A percentile compares a stretch with the other conserved stretches of the same genome.
Conservation (phyloP, 768 basidiomycete genomes). For the Rhodosporidiobolus sp. region DNA sequence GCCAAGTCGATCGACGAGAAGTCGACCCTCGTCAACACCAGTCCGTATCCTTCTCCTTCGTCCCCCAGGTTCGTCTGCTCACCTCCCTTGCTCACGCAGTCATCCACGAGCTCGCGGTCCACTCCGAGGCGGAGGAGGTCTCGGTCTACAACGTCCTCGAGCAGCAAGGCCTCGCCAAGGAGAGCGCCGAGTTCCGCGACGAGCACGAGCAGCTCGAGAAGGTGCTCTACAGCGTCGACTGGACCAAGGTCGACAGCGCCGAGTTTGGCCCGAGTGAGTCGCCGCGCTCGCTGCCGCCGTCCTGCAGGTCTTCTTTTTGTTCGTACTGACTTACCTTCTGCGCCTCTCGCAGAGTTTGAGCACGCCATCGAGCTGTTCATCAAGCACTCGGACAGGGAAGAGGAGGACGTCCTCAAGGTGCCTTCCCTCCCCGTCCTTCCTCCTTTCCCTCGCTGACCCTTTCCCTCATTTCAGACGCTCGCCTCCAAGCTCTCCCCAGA, state of each 20-base stretch:
- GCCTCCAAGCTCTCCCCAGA: slow-evolving; percentile 13
- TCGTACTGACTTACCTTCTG: neutral
- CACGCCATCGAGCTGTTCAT: slow-evolving; percentile 26
- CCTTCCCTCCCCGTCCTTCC: neutral
- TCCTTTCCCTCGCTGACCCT: too few relatives aligned
- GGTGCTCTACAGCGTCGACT: slow-evolving; percentile 19
- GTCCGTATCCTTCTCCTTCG: neutral
- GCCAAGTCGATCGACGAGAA: neutral
- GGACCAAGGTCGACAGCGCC: neutral
- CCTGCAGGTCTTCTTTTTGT: neutral
- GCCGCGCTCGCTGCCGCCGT: neutral
- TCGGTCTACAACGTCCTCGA: slow-evolving; percentile 8
- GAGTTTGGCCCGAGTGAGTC: slow-evolving; percentile 14
- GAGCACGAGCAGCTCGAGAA: slow-evolving; percentile 31
- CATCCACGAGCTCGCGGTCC: slow-evolving; percentile 28
- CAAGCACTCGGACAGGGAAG: slow-evolving; percentile 23
- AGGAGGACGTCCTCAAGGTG: slow-evolving; percentile 12
- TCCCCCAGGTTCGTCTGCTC: neutral
- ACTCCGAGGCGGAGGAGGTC: slow-evolving; percentile 34
- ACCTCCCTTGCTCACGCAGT: neutral
- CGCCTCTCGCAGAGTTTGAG: slow-evolving; percentile 11
- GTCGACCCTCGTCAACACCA: slow-evolving; percentile 14
- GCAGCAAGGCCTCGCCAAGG: neutral
- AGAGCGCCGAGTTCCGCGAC: slow-evolving; percentile 1
- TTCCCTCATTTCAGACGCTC: too few relatives aligned